Conservation (phyloP, 73 alveolate genomes). For the Stentor roeselii region DNA sequence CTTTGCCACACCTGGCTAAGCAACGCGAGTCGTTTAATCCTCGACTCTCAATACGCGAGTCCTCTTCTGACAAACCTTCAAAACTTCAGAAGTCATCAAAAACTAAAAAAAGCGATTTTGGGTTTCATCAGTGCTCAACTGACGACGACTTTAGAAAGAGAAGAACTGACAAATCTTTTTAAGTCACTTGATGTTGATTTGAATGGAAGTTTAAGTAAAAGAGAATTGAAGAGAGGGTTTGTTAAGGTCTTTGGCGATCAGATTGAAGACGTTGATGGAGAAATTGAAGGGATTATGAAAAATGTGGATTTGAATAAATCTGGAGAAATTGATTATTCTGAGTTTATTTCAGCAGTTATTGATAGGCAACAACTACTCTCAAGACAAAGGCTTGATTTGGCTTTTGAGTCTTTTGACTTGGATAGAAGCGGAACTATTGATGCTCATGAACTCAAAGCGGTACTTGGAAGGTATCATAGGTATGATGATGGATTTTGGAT, state of each 20-base stretch:
- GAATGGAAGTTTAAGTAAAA: conserved; percentile 35
- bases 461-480: neutral
- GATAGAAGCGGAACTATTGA: conserved; percentile 44
- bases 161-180: conserved; percentile 26
- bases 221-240: conserved; percentile 30
- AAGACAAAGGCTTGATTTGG: conserved; percentile 36
- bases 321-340: conserved; percentile 55
- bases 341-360: conserved; percentile 43
- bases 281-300: conserved; percentile 26
- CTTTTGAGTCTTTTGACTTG: conserved; percentile 48
- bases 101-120: neutral
- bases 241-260: neutral
- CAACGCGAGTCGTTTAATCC: neutral
- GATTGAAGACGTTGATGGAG: conserved; percentile 28
- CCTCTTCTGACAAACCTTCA: too few relatives aligned
- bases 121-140: neutral
- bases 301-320: conserved; percentile 40
- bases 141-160: conserved; percentile 4
- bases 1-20: conserved; percentile 36
- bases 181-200: conserved; percentile 30
- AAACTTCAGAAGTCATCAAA: neutral
- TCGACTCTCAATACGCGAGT: neutral
- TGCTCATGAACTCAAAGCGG: conserved; percentile 36
- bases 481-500: neutral
- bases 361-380: conserved; percentile 27